A percentile compares a stretch with the other conserved stretches of the same genome.
phyloP scores from a whole-genome alignment of 169 alveolate genomes.

The Plasmodium gonderi region DNA sequence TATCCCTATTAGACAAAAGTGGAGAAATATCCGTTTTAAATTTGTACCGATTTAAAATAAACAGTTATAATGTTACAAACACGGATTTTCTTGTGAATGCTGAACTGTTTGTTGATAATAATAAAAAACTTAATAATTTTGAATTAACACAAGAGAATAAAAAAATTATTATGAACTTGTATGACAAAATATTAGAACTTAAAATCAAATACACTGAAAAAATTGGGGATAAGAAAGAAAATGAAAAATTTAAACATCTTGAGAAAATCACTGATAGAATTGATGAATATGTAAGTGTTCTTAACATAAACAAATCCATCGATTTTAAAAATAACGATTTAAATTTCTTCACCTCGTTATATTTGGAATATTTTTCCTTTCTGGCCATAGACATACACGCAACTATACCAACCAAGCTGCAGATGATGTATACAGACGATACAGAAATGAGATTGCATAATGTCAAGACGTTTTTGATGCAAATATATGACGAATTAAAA shows the following conservation, averaged over 20 bases:
- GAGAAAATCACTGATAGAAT: constrained; percentile 53
- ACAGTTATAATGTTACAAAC: constrained; percentile 48
- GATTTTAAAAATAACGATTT: constrained; percentile 14
- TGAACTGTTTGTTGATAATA: constrained; percentile 38
- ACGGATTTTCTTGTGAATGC: constrained; percentile 46
- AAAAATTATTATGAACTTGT: constrained; percentile 52
- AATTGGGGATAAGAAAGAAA: constrained; percentile 35
- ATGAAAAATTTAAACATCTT: constrained; percentile 57
- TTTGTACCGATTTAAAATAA: constrained; percentile 55
- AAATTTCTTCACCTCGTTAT: constrained; percentile 40
- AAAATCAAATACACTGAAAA: constrained; percentile 52
- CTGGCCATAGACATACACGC: constrained; percentile 44
- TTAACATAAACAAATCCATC: constrained; percentile 43
- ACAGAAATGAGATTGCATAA: constrained; percentile 46
- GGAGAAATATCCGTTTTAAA: constrained; percentile 73
- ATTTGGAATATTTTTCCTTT: constrained; percentile 63
- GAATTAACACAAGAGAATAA: constrained; percentile 65
- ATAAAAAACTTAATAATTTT: constrained; percentile 22
- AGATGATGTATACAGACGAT: constrained; percentile 61
- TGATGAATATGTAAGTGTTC: constrained; percentile 57
- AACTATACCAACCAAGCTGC: constrained; percentile 53
- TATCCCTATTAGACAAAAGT: constrained; percentile 45
- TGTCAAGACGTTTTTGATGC: constrained; percentile 48
- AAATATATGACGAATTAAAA: constrained; percentile 41
- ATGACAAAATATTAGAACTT: constrained; percentile 63